Percentiles rank a stretch among this genome's conserved stretches.
These are phyloP conservation scores for Neonectria ditissima DNA, from an alignment of 2,329 filamentous ascomycete genomes.

Conservation along the genomic window DNA sequence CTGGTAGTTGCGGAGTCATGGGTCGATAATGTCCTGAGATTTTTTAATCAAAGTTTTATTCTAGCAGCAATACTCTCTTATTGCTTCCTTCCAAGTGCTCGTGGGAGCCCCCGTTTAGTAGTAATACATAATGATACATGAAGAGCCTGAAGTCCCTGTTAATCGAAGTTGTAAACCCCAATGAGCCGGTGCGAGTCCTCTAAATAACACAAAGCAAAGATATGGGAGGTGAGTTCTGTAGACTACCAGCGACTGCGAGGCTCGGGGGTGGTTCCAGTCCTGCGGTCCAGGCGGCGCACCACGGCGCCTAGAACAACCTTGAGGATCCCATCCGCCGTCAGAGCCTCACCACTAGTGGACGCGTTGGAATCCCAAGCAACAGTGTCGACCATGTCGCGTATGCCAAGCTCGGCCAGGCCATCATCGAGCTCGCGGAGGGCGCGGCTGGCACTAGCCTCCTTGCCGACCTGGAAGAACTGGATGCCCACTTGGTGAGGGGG, in stretches of 20 bases:
- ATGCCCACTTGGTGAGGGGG: conserved; percentile 87
- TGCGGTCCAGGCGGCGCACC: conserved; percentile 59
- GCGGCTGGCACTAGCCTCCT: conserved; percentile 72
- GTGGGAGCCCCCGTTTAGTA: too few relatives aligned
- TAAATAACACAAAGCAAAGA: not conserved
- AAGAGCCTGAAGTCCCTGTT: too few relatives aligned
- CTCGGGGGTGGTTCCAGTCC: conserved; percentile 29
- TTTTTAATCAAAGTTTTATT: not conserved
- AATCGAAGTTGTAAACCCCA: not conserved
- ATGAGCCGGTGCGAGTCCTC: not conserved
- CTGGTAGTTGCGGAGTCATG: not conserved
- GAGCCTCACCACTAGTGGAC: conserved; percentile 50
- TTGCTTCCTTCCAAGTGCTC: not conserved
- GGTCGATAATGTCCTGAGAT: not conserved
- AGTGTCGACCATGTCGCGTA: conserved; percentile 94
- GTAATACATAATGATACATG: not conserved
- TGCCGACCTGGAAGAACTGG: conserved; percentile 96
- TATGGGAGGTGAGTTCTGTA: not conserved
- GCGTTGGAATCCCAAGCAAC: conserved; percentile 75
- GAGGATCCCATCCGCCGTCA: conserved; percentile 79
- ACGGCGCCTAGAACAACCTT: conserved; percentile 87
- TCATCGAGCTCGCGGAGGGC: conserved; percentile 83
- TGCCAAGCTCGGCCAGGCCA: conserved; percentile 62
- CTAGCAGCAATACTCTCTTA: not conserved
- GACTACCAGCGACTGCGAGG: conserved; percentile 19